Evolutionary conservation across 495 filamentous ascomycete genomes (phyloP).

Genomic region (Neurospora tetraspora): DNA sequence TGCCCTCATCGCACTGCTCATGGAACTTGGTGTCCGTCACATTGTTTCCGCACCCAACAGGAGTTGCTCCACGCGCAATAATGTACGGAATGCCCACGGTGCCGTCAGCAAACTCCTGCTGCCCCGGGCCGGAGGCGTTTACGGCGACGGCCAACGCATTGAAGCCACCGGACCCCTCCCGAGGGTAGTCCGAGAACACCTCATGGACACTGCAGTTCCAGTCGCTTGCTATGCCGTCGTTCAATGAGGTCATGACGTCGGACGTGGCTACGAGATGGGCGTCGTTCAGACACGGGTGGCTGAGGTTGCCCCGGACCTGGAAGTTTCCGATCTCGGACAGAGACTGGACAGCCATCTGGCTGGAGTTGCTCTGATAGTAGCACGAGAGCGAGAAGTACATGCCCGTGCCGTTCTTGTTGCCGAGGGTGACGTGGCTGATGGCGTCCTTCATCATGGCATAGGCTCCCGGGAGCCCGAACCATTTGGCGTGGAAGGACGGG

Average conservation of each 20-base stretch:
- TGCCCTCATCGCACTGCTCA: conserved; percentile 40
- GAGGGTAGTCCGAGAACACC: conserved; percentile 35
- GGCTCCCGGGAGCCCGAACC: conserved; percentile 16
- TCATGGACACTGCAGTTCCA: conserved; percentile 43
- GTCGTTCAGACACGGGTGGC: conserved; percentile 31
- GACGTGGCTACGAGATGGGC: conserved; percentile 37
- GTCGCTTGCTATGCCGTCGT: conserved; percentile 31
- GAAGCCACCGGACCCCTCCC: conserved; percentile 29
- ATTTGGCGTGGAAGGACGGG: conserved; percentile 20
- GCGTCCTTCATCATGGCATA: conserved; percentile 19
- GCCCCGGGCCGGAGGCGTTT: conserved; percentile 27
- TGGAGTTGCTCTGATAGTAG: conserved; percentile 16
- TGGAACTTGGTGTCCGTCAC: conserved; percentile 24
- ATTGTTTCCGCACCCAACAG: conserved; percentile 37
- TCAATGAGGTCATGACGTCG: conserved; percentile 27
- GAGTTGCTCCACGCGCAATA: conserved; percentile 38
- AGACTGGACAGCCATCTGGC: conserved; percentile 23
- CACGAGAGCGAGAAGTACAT: conserved; percentile 25
- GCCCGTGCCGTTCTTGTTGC: conserved; percentile 16
- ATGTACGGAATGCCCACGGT: conserved; percentile 40
- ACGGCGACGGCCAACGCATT: conserved; percentile 37
- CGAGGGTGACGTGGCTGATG: conserved; percentile 15
- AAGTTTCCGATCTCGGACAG: conserved; percentile 39
- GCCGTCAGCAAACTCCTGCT: conserved; percentile 31
- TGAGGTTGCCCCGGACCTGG: conserved; percentile 28